Conservation (phyloP, 306 rosid genomes). For the Prunus fruticosa region DNA sequence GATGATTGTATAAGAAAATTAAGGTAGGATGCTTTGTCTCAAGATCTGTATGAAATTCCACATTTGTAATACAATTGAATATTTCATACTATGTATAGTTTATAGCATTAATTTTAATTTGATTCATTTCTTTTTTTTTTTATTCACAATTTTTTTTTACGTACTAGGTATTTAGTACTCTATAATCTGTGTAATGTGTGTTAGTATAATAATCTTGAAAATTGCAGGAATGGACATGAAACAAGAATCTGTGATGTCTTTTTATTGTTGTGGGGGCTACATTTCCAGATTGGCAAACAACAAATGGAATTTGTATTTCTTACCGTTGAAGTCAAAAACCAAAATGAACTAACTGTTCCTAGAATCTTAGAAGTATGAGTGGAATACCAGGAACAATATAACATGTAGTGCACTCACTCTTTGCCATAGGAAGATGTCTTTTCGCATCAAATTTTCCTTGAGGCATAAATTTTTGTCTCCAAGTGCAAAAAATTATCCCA, state of each 20-base stretch:
- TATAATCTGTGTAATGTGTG: neutral
- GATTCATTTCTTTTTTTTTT: neutral
- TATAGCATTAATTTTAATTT: neutral
- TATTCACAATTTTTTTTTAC: neutral
- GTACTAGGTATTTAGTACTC: neutral
- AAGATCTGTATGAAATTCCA: neutral
- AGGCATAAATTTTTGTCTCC: conserved; percentile 41
- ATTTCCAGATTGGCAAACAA: neutral
- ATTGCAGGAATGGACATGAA: neutral
- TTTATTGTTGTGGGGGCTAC: neutral
- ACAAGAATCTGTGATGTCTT: neutral
- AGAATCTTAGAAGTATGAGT: neutral
- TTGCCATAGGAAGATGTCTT: conserved; percentile 32
- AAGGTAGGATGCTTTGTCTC: neutral
- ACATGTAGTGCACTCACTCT: conserved; percentile 47
- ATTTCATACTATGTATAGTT: neutral
- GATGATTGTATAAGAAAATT: neutral
- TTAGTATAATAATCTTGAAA: neutral
- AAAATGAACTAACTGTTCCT: neutral
- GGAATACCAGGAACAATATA: conserved; percentile 11
- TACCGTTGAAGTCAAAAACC: neutral
- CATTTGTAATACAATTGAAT: neutral
- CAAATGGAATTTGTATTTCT: neutral
- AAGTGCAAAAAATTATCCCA: conserved; percentile 45
- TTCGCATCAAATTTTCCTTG: conserved; percentile 44